Evolutionary conservation across 176 grass and related monocot species (phyloP).

Genomic region (Ensete glaucum): DNA sequence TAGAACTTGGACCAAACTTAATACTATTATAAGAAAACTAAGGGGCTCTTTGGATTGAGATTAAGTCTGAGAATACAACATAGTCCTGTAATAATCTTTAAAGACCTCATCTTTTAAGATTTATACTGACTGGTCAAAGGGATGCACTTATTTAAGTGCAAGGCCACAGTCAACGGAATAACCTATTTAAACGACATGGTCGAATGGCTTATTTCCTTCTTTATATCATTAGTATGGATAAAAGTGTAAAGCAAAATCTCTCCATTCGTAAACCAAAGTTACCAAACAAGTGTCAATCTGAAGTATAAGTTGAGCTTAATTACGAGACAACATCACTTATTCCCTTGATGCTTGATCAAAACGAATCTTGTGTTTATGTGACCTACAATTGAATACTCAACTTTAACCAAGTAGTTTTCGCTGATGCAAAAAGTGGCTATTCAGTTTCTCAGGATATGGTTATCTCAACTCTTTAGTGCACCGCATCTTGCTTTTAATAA

Average conservation of each 20-base stretch:
- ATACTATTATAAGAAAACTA: background rate
- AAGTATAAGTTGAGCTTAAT: background rate
- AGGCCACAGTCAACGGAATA: background rate
- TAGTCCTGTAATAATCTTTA: background rate
- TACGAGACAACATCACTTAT: background rate
- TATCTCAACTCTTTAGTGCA: background rate
- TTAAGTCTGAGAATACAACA: background rate
- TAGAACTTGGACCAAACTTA: background rate
- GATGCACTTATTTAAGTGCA: background rate
- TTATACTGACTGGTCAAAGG: background rate
- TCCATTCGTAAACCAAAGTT: background rate
- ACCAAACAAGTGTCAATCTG: background rate
- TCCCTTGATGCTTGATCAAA: too few relatives aligned
- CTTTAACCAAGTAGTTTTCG: background rate
- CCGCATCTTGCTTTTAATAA: too few relatives aligned
- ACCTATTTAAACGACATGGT: background rate
- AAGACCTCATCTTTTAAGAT: background rate
- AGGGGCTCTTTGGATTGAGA: background rate
- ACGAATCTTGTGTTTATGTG: too few relatives aligned
- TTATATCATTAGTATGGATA: background rate
- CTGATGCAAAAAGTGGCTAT: background rate
- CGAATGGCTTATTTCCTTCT: background rate
- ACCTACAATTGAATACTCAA: background rate
- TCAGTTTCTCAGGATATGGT: background rate
- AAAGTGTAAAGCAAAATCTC: too few relatives aligned